A percentile compares a stretch with the other conserved stretches of the same genome.
These are phyloP conservation scores for Angophora floribunda DNA, from an alignment of 345 rosid species.

Conservation along the genomic window DNA sequence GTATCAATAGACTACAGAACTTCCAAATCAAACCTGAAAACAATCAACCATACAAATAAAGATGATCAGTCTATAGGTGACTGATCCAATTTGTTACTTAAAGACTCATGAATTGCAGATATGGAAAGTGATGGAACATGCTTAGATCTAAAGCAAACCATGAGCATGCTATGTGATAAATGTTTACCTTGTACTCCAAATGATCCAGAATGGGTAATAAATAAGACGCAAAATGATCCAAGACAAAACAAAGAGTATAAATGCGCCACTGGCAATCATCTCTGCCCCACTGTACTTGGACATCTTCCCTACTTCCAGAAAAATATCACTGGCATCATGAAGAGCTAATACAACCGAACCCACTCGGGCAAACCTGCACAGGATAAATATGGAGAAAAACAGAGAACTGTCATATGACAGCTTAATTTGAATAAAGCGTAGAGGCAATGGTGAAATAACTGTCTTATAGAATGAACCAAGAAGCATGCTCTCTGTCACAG, in stretches of 20 bases:
- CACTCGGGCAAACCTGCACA: slow-evolving; percentile 74
- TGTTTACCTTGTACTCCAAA: slow-evolving; percentile 97
- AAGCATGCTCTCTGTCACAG: neutral
- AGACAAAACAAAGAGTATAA: slow-evolving; percentile 75
- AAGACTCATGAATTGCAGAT: neutral
- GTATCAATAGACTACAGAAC: neutral
- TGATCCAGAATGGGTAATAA: slow-evolving; percentile 93
- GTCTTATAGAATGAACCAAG: neutral
- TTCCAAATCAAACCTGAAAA: neutral
- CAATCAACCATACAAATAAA: neutral
- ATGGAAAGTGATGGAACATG: neutral
- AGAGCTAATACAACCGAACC: slow-evolving; percentile 92
- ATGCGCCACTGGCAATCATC: slow-evolving; percentile 58
- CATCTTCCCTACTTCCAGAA: slow-evolving; percentile 96
- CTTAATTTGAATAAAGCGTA: neutral
- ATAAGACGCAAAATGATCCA: slow-evolving; percentile 87
- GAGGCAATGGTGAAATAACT: neutral
- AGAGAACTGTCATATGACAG: neutral
- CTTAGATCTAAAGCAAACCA: neutral
- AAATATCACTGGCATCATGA: slow-evolving; percentile 94
- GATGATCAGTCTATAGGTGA: neutral
- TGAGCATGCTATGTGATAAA: neutral
- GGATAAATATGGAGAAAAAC: neutral
- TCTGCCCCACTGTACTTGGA: slow-evolving; percentile 86
- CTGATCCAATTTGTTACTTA: neutral